Conservation (phyloP, 2,329 filamentous ascomycete species). For the Biscogniauxia mediterranea region DNA sequence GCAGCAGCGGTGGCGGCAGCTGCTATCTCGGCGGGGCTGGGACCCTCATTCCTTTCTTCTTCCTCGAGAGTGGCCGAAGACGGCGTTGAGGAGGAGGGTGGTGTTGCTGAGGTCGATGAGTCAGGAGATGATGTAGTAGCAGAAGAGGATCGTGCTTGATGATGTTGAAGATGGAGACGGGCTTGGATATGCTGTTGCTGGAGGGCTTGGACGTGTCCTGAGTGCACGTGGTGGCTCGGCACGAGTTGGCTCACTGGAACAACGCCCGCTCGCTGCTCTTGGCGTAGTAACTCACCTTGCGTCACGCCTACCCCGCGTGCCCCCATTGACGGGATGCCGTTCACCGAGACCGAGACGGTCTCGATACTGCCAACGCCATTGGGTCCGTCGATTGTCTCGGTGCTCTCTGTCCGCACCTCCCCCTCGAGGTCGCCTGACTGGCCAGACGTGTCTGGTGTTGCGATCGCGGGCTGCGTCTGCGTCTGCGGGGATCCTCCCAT, state of each 20-base stretch:
- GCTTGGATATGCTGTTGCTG: slow-evolving; percentile 23
- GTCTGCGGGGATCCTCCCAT: slow-evolving; percentile 20
- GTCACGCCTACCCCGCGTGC: slow-evolving; percentile 60
- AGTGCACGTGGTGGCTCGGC: slow-evolving; percentile 37
- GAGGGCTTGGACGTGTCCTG: slow-evolving; percentile 20
- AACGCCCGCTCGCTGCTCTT: slow-evolving; percentile 80
- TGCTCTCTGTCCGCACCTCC: slow-evolving; percentile 69
- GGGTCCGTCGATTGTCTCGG: slow-evolving; percentile 77
- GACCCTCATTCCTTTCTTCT: slow-evolving; percentile 11
- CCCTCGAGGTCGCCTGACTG: slow-evolving; percentile 47
- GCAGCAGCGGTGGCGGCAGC: slow-evolving; percentile 2
- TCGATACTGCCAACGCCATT: slow-evolving; percentile 78
- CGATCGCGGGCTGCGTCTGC: slow-evolving; percentile 17
- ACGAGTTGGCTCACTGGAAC: slow-evolving; percentile 65
- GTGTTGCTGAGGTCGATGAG: slow-evolving; percentile 15
- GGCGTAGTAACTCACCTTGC: slow-evolving; percentile 80
- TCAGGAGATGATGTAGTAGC: slow-evolving; percentile 12
- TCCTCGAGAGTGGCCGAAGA: slow-evolving; percentile 21
- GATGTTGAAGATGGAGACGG: slow-evolving; percentile 14
- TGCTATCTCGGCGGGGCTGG: not conserved
- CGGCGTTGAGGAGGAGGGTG: slow-evolving; percentile 13
- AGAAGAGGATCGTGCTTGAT: not conserved
- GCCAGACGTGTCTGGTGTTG: slow-evolving; percentile 27
- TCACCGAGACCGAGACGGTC: slow-evolving; percentile 74
- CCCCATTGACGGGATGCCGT: slow-evolving; percentile 60